These are phyloP conservation scores for Salix udensis DNA, from an alignment of 345 rosid genomes.

Conservation along the genomic window DNA sequence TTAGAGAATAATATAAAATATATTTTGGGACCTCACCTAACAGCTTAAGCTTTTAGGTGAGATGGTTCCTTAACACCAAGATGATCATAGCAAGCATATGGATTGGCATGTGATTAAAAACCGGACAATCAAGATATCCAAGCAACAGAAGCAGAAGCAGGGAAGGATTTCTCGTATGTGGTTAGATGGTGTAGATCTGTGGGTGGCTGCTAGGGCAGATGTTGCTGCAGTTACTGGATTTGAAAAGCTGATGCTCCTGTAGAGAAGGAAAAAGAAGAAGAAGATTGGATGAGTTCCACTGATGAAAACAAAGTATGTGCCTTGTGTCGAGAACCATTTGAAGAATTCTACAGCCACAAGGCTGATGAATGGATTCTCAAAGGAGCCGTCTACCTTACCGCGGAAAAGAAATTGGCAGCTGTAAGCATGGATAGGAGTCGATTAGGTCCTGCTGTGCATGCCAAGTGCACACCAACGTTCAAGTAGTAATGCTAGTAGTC, in stretches of 20 bases:
- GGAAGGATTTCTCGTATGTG: too few species aligned
- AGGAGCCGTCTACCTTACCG: conserved; percentile 27
- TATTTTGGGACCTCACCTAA: too few species aligned
- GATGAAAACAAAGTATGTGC: conserved; percentile 34
- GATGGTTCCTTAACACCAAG: too few species aligned
- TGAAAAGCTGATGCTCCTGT: neutral
- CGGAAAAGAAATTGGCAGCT: too few species aligned
- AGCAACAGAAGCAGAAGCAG: too few species aligned
- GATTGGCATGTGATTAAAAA: too few species aligned
- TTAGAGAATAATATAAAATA: too few species aligned
- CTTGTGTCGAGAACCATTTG: conserved; percentile 35
- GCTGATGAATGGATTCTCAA: conserved; percentile 45
- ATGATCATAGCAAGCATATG: too few species aligned
- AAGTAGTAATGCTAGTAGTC: neutral
- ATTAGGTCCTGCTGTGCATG: neutral
- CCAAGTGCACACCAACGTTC: neutral
- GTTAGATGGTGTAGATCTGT: too few species aligned
- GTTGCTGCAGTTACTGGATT: neutral
- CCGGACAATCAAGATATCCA: too few species aligned
- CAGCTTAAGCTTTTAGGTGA: too few species aligned
- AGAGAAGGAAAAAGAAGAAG: conserved; percentile 6
- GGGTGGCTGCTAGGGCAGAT: conserved; percentile 9
- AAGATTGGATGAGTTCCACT: conserved; percentile 13
- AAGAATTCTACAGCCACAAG: conserved; percentile 44
- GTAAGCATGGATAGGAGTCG: neutral